A percentile compares a stretch with the other conserved stretches of the same genome.
Evolutionary conservation across 2,329 filamentous ascomycete species (phyloP).

Genomic region (Clonostachys rhizophaga): DNA sequence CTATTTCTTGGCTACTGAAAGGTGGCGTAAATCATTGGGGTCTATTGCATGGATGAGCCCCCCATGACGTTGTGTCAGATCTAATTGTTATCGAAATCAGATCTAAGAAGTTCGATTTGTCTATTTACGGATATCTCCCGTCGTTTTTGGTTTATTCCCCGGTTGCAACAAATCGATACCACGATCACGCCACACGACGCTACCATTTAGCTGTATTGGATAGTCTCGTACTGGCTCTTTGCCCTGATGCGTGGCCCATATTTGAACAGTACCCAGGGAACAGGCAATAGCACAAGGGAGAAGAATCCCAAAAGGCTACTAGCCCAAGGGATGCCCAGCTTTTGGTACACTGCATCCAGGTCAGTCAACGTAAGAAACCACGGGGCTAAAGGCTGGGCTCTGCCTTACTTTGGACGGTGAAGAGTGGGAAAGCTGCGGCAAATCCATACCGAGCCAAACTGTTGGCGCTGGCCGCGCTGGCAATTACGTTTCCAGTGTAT

Average conservation of each 20-base stretch:
- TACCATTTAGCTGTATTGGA: too few relatives aligned
- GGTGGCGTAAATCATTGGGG: too few relatives aligned
- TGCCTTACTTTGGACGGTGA: constrained; percentile 50
- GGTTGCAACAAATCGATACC: too few relatives aligned
- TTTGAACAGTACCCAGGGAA: constrained; percentile 49
- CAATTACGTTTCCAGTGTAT: constrained; percentile 49
- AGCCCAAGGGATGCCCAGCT: constrained; percentile 39
- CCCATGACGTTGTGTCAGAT: too few relatives aligned
- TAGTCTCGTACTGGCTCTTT: constrained; percentile 23
- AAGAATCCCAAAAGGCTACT: constrained; percentile 42
- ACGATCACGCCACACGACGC: too few relatives aligned
- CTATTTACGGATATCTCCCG: too few relatives aligned
- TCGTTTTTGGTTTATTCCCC: too few relatives aligned
- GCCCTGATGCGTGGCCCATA: constrained; percentile 35
- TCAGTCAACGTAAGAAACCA: not conserved
- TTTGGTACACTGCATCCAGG: constrained; percentile 28
- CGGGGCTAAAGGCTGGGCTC: not conserved
- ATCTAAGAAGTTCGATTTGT: too few relatives aligned
- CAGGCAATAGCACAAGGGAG: constrained; percentile 37
- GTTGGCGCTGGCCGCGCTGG: constrained; percentile 56
- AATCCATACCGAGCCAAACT: constrained; percentile 50
- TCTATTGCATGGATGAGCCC: too few relatives aligned
- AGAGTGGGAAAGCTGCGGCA: constrained; percentile 54
- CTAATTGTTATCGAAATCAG: too few relatives aligned
- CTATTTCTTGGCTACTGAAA: too few relatives aligned